These are phyloP conservation scores for Heliamphora exappendiculata DNA, from an alignment of 148 eudicot genomes.

Conservation along the genomic window DNA sequence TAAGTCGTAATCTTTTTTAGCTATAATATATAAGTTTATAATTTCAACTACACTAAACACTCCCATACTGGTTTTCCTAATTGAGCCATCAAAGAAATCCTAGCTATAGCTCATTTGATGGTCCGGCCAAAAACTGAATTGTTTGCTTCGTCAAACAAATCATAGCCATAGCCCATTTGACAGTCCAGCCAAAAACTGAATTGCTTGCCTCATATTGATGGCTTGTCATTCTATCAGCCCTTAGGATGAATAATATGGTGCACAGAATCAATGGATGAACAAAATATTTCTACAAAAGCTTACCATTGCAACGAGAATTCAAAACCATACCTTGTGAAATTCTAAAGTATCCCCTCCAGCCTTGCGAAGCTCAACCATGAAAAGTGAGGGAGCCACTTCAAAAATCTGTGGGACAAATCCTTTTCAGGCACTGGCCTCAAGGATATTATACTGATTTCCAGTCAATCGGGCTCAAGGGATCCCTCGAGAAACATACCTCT, in stretches of 20 bases:
- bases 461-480: too few relatives aligned
- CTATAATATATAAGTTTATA: too few relatives aligned
- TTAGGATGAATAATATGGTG: background rate
- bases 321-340: slow-evolving; percentile 31
- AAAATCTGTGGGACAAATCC: slow-evolving; percentile 10
- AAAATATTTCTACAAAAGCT: background rate
- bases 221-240: too few relatives aligned
- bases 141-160: too few relatives aligned
- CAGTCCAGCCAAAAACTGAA: too few relatives aligned
- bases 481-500: slow-evolving; percentile 43
- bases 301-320: background rate
- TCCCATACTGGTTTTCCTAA: background rate
- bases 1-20: too few relatives aligned
- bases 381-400: slow-evolving; percentile 7
- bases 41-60: too few relatives aligned
- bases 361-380: slow-evolving; percentile 9
- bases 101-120: background rate
- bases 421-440: background rate
- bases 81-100: background rate
- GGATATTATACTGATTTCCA: background rate
- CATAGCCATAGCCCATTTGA: too few relatives aligned
- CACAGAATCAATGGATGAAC: background rate
- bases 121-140: too few relatives aligned
- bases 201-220: too few relatives aligned
- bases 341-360: slow-evolving; percentile 7